Conservation (phyloP, 371 early-diverging fungal genomes). For the Amoeboradix gromovi region DNA sequence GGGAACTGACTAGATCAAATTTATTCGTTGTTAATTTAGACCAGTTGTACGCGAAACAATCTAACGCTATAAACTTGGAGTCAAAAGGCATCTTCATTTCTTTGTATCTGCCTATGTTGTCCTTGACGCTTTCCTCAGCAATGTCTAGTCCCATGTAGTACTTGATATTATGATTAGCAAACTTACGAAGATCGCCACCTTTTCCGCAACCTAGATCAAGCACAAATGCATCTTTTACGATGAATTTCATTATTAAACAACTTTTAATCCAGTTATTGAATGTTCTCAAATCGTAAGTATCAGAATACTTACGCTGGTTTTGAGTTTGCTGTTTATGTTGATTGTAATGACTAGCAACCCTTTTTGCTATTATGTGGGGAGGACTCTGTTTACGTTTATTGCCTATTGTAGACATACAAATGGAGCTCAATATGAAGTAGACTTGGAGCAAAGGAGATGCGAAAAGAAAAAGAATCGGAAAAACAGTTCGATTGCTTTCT, state of each 20-base stretch:
- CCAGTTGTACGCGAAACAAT: constrained; percentile 43
- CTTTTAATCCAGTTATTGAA: constrained; percentile 94
- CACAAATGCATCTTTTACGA: constrained; percentile 16
- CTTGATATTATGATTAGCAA: constrained; percentile 34
- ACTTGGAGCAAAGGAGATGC: too few species aligned
- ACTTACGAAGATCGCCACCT: constrained; percentile 94
- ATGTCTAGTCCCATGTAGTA: constrained; percentile 35
- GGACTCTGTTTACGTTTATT: too few species aligned
- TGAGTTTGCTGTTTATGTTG: too few species aligned
- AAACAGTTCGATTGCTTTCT: too few species aligned
- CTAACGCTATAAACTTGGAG: constrained; percentile 41
- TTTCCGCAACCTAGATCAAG: constrained; percentile 95
- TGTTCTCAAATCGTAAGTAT: constrained; percentile 40
- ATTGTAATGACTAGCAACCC: too few species aligned
- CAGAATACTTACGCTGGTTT: too few species aligned
- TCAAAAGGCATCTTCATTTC: constrained; percentile 18
- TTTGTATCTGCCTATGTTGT: constrained; percentile 45
- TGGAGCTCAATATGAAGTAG: too few species aligned
- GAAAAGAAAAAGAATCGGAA: too few species aligned
- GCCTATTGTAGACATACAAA: too few species aligned
- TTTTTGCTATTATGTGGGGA: too few species aligned
- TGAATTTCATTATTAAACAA: constrained; percentile 41
- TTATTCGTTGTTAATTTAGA: constrained; percentile 15
- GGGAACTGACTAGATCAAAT: constrained; percentile 71
- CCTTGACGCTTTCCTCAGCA: constrained; percentile 62